Conservation (phyloP, 306 rosid species). For the Castanea mollissima region DNA sequence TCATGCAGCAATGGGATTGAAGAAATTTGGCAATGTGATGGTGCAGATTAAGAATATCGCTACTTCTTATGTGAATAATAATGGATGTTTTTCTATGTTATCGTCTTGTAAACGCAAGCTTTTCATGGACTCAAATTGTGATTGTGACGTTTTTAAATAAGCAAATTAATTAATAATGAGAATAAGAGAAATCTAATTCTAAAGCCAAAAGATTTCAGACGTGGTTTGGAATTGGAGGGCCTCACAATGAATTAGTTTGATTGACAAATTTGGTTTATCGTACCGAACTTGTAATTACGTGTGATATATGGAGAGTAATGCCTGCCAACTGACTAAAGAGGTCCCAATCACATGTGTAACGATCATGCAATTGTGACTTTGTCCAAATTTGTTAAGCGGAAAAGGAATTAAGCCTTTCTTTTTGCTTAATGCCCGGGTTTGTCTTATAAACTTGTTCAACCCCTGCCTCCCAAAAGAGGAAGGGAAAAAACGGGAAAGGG, state of each 20-base stretch:
- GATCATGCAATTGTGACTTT: conserved; percentile 61
- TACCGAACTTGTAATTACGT: conserved; percentile 41
- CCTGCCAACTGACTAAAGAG: conserved; percentile 49
- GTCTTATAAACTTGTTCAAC: conserved; percentile 29
- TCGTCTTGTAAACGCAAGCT: background rate
- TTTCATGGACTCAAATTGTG: background rate
- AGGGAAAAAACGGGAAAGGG: conserved; percentile 29
- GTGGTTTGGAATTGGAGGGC: conserved; percentile 14
- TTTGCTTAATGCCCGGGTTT: conserved; percentile 19
- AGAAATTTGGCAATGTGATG: background rate
- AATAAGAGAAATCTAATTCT: background rate
- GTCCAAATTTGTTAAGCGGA: conserved; percentile 46
- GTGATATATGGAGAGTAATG: conserved; percentile 43
- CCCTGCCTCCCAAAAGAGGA: background rate
- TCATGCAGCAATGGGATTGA: background rate
- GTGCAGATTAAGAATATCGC: no score
- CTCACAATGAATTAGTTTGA: conserved; percentile 15
- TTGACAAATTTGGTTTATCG: conserved; percentile 26
- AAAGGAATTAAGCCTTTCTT: conserved; percentile 42
- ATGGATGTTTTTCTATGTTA: background rate
- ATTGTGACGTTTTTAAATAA: background rate
- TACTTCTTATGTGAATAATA: no score
- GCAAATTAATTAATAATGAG: background rate
- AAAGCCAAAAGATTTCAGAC: background rate
- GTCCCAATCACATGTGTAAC: conserved; percentile 51